phyloP scores from a whole-genome alignment of 176 grass and related monocot genomes.

The Rhipidocladum racemiflorum region DNA sequence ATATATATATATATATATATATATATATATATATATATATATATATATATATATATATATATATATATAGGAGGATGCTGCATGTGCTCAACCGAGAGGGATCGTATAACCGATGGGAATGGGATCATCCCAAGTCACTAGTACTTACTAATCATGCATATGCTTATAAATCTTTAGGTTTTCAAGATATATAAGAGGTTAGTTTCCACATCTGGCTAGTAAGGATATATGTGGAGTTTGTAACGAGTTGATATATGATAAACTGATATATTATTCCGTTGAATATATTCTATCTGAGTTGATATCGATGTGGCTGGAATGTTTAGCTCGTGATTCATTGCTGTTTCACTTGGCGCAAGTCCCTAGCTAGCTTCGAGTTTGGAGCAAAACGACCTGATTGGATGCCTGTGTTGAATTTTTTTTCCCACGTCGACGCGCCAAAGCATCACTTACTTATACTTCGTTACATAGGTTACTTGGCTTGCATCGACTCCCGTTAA shows the following conservation, averaged over 20 bases:
- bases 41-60: no score
- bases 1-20: no score
- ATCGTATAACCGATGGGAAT: not conserved
- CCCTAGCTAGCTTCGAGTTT: not conserved
- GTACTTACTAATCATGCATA: not conserved
- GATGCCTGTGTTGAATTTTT: constrained; percentile 3
- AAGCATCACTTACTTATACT: not conserved
- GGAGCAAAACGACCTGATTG: not conserved
- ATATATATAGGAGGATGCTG: not conserved
- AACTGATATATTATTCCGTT: not conserved
- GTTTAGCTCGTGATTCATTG: not conserved
- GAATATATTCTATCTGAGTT: not conserved
- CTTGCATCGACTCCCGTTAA: not conserved
- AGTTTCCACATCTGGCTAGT: not conserved
- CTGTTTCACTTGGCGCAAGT: not conserved
- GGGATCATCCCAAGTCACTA: not conserved
- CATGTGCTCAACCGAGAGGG: not conserved
- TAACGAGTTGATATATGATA: not conserved
- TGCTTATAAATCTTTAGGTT: not conserved
- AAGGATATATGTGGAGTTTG: not conserved
- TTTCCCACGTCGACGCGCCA: constrained; percentile 9
- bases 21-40: no score
- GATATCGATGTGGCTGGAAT: not conserved
- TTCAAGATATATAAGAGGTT: not conserved
- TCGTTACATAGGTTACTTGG: not conserved